Evolutionary conservation across 1,139 yeast species (phyloP).

Genomic region (Suhomyces atakaporum): DNA sequence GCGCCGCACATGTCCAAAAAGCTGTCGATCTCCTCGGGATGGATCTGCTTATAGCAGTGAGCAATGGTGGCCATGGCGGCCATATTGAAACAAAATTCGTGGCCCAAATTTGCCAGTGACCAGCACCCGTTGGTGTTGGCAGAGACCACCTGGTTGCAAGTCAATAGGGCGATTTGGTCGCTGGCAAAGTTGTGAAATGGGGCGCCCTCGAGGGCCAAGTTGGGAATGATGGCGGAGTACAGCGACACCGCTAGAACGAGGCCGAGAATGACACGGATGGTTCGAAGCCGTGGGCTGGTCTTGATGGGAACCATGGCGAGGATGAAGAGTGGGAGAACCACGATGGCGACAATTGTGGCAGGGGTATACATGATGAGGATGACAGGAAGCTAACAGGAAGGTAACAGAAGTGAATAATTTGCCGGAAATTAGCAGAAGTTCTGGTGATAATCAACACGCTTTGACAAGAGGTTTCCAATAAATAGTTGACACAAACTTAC

Average conservation of each 20-base stretch:
- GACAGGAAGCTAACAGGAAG: too few relatives aligned
- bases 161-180: slow-evolving; percentile 31
- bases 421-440: neutral
- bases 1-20: slow-evolving; percentile 33
- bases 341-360: slow-evolving; percentile 3
- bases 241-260: slow-evolving; percentile 20
- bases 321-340: slow-evolving; percentile 4
- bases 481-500: too few relatives aligned
- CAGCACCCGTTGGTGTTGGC: slow-evolving; percentile 3
- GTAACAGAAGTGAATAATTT: neutral
- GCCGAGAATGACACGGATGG: slow-evolving; percentile 3
- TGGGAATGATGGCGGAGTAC: slow-evolving; percentile 32
- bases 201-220: slow-evolving; percentile 35
- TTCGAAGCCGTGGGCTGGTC: neutral
- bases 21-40: slow-evolving; percentile 25
- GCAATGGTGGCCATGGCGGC: slow-evolving; percentile 46
- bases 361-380: slow-evolving; percentile 4
- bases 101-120: slow-evolving; percentile 9
- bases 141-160: slow-evolving; percentile 34
- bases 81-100: slow-evolving; percentile 28
- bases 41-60: slow-evolving; percentile 34
- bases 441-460: too few relatives aligned
- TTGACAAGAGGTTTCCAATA: too few relatives aligned
- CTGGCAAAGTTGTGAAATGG: slow-evolving; percentile 36
- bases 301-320: slow-evolving; percentile 3